phyloP scores from a whole-genome alignment of 2,329 filamentous ascomycete species.

The Cercospora janseana region DNA sequence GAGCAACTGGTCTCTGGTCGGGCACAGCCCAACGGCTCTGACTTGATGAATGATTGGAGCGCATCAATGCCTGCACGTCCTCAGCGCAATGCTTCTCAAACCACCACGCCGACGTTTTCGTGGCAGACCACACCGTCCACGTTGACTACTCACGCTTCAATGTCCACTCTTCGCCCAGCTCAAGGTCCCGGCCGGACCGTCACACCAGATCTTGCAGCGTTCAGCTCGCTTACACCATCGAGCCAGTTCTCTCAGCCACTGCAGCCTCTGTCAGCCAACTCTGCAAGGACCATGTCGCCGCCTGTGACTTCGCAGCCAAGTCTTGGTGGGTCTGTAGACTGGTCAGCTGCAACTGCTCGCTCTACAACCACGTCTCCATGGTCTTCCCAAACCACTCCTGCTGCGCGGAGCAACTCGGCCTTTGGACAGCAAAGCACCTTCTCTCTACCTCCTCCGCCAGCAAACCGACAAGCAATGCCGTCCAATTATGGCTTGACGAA shows the following conservation, averaged over 20 bases:
- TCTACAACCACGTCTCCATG: slow-evolving; percentile 7
- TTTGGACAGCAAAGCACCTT: slow-evolving; percentile 19
- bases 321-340: slow-evolving; percentile 4
- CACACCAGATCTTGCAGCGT: slow-evolving; percentile 39
- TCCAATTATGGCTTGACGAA: slow-evolving; percentile 41
- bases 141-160: background rate
- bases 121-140: slow-evolving; percentile 41
- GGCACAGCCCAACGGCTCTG: slow-evolving; percentile 40
- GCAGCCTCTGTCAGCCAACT: slow-evolving; percentile 39
- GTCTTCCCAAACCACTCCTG: slow-evolving; percentile 31
- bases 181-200: slow-evolving; percentile 31
- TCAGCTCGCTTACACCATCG: slow-evolving; percentile 37
- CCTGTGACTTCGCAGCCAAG: background rate
- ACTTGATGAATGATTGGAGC: slow-evolving; percentile 48
- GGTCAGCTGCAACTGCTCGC: slow-evolving; percentile 10
- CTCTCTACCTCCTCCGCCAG: slow-evolving; percentile 32
- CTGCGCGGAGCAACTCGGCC: background rate
- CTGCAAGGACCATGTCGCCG: slow-evolving; percentile 30
- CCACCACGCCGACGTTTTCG: slow-evolving; percentile 42
- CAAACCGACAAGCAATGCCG: slow-evolving; percentile 39
- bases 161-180: slow-evolving; percentile 20
- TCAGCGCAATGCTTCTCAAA: slow-evolving; percentile 14
- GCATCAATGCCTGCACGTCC: slow-evolving; percentile 31
- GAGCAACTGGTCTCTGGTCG: slow-evolving; percentile 84
- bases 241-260: slow-evolving; percentile 43